Percentiles rank a stretch among this genome's conserved stretches.
phyloP scores from a whole-genome alignment of 2,329 filamentous ascomycete species.

The Rhexocercosporidium sp. region DNA sequence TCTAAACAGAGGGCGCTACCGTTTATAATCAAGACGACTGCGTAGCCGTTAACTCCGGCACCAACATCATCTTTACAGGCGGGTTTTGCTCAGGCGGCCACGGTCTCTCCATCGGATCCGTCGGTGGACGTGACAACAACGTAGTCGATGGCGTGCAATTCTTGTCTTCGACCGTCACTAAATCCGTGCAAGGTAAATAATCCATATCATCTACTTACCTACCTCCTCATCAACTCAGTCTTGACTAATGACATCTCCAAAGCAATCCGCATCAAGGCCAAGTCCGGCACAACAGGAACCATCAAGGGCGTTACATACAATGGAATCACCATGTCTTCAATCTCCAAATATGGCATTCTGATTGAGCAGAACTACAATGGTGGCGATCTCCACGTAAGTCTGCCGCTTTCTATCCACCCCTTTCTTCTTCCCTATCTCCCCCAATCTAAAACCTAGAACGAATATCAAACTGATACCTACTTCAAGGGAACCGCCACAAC shows the following conservation, averaged over 20 bases:
- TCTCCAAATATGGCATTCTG: conserved; percentile 56
- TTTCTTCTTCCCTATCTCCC: neutral
- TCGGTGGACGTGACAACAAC: conserved; percentile 13
- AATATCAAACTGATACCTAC: neutral
- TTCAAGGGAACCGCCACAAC: conserved; percentile 46
- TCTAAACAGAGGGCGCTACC: conserved; percentile 45
- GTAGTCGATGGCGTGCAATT: conserved; percentile 7
- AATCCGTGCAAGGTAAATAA: conserved; percentile 3
- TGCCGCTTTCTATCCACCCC: no score
- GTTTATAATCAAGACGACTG: conserved; percentile 65
- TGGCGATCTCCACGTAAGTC: conserved; percentile 38
- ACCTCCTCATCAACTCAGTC: no score
- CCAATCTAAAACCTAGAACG: neutral
- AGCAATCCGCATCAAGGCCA: conserved; percentile 61
- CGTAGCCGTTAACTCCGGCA: conserved; percentile 60
- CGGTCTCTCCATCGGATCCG: conserved; percentile 16
- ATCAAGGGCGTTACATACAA: conserved; percentile 58
- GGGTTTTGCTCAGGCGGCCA: conserved; percentile 33
- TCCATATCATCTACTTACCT: no score
- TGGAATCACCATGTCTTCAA: conserved; percentile 54
- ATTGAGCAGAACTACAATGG: conserved; percentile 62
- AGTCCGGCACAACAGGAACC: conserved; percentile 54
- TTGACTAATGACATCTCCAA: neutral
- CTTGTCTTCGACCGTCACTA: conserved; percentile 4
- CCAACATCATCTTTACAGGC: conserved; percentile 32